These are phyloP conservation scores for Talaromyces islandicus DNA, from an alignment of 2,329 filamentous ascomycete genomes.

Conservation along the genomic window DNA sequence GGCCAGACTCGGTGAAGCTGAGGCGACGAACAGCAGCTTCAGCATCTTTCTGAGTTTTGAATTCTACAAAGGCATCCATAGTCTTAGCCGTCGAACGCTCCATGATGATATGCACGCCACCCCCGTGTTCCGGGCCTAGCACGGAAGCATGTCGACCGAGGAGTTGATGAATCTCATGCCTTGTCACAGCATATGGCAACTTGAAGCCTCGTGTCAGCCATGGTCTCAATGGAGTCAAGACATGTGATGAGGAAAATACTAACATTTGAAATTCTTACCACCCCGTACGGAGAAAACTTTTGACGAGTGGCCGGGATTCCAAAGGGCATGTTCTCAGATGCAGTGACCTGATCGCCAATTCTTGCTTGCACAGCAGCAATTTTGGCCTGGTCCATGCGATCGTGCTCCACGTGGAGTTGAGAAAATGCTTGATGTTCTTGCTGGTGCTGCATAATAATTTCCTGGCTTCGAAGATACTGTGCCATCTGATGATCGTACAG, in stretches of 20 bases:
- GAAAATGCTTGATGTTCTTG: background rate
- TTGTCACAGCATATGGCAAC: slow-evolving; percentile 48
- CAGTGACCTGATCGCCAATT: background rate
- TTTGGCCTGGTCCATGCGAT: slow-evolving; percentile 1
- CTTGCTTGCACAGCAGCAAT: background rate
- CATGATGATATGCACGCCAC: slow-evolving; percentile 52
- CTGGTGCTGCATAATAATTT: slow-evolving; percentile 2
- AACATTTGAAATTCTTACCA: slow-evolving; percentile 33
- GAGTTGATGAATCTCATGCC: slow-evolving; percentile 44
- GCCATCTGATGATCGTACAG: slow-evolving; percentile 5
- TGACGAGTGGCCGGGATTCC: background rate
- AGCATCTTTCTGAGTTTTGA: slow-evolving; percentile 34
- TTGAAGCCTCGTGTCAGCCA: slow-evolving; percentile 14
- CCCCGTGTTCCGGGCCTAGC: slow-evolving; percentile 32
- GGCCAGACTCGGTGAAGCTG: slow-evolving; percentile 26
- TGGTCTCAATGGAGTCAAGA: background rate
- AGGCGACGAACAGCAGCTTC: slow-evolving; percentile 30
- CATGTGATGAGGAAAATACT: slow-evolving; percentile 12
- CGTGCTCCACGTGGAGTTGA: slow-evolving; percentile 7
- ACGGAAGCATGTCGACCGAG: slow-evolving; percentile 39
- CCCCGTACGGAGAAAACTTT: slow-evolving; percentile 17
- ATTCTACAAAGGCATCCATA: slow-evolving; percentile 49
- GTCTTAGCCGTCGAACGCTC: slow-evolving; percentile 53
- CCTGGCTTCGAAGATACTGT: slow-evolving; percentile 4
- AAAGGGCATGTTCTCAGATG: slow-evolving; percentile 7